Conservation (phyloP, 331 rosid genomes). For the Pyrus hybrid region DNA sequence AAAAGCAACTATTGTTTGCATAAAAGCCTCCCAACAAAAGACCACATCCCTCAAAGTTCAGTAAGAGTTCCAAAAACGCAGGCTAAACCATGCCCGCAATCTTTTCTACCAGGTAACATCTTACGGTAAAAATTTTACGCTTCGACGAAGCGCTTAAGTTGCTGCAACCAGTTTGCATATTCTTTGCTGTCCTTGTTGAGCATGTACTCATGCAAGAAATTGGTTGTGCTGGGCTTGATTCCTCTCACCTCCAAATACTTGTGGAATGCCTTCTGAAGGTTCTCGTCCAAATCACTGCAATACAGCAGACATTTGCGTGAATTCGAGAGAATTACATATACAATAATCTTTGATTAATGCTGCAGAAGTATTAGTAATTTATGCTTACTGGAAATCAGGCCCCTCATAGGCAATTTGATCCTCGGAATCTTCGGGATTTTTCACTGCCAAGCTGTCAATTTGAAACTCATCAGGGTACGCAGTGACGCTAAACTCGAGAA, state of each 20-base stretch:
- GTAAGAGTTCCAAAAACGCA: neutral
- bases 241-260: conserved; percentile 87
- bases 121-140: conserved; percentile 25
- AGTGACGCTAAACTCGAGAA: conserved; percentile 56
- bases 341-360: neutral
- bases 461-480: conserved; percentile 74
- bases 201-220: conserved; percentile 93
- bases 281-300: conserved; percentile 75
- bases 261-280: conserved; percentile 71
- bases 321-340: too few species aligned
- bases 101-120: neutral
- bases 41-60: neutral
- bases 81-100: neutral
- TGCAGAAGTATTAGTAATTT: neutral
- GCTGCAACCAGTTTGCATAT: conserved; percentile 64
- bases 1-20: neutral
- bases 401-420: conserved; percentile 78
- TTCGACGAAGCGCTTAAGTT: conserved; percentile 57
- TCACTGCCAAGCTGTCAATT: conserved; percentile 61
- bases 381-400: conserved; percentile 75
- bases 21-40: neutral
- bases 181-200: conserved; percentile 84
- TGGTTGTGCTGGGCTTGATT: conserved; percentile 72
- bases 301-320: neutral
- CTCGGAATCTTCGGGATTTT: conserved; percentile 50